Base-by-base conservation (phyloP, 2,329 filamentous ascomycete species). In the Thermothelomyces thermophilus region DNA sequence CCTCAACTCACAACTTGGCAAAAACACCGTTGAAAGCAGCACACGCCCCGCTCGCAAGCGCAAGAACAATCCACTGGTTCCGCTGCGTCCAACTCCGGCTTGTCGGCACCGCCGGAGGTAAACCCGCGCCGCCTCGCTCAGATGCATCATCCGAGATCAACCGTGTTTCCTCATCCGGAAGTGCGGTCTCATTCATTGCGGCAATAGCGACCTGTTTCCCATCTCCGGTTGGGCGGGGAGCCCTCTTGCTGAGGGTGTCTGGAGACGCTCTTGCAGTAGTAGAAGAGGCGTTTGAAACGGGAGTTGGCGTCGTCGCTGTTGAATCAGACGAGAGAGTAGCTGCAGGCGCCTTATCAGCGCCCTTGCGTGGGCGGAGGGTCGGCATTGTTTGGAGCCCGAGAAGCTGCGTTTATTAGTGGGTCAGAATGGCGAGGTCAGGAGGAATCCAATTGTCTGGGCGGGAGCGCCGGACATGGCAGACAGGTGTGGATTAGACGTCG, bases 21-120 rank as follows among this genome's bases (percentile, higher is more conserved):
- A 91, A 90, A 5, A 87, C 83, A 52, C 87, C 87, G 60, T 93
- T 93, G 58, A 87, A 83, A 19, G 87, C 86, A 28, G 87, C 87
- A 62, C 86, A 90, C 46, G 79, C 82, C 54, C 87, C 87, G 62
- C 84, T 88, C 42, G 83, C 80, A 36, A 90, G 65, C 36, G 87
- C 85, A 55, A 86, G 76, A 44, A 83, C 69, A 54, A 91, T 76
- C 82, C 82, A 86, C 56, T 77, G 74, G 48, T 68, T 70, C 39
- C 60, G 56, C 20, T 52, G 55, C 11, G 53, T 50, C 65, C 64
- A 67, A 34, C 56, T 53, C 54, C 28, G 24, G 5, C 17, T 46
- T 20, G n/a, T 20, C 22, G 20, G 37, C n/a, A 13, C 26, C 16
- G 26, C 22, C 24, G 10, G 16, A 26, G 42, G 7, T 14, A 35